Evolutionary conservation across 768 basidiomycete species (phyloP), one percentile per base, ranked within the genome.

Genomic region (Termitomyces sp.): DNA sequence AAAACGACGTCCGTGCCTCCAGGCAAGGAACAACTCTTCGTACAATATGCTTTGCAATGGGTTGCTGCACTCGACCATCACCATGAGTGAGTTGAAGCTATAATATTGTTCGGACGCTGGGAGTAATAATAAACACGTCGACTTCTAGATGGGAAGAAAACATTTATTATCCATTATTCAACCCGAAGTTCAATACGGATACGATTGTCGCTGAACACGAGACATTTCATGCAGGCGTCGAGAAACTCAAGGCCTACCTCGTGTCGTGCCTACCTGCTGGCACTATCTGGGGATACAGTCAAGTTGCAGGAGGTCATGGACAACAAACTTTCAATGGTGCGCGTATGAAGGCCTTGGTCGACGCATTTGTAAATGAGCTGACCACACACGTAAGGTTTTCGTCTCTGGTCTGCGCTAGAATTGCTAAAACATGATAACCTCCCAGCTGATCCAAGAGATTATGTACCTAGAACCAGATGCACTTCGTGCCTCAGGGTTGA

Each of bases 91-190:
- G 56, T 58, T 23, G 25, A 27, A 46, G 3, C 23, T 13, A 33
- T 9, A 3, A 32, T 29, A 4, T 46, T 27, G 3, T 45, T 11
- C 23, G 1, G 16, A 9, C 3, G n/a, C n/a, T n/a, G n/a, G n/a
- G n/a, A n/a, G n/a, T n/a, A n/a, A n/a, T n/a, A n/a, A n/a, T n/a
- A n/a, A n/a, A n/a, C n/a, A n/a, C n/a, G n/a, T n/a, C n/a, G n/a
- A n/a, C n/a, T n/a, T n/a, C 18, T 44, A 60, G 62, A 1, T 61
- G 62, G 62, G 62, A 63, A 49, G 62, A 63, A 32, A 59, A 44
- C 16, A 15, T 59, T 5, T 61, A 57, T 29, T 63, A 61, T 25
- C 60, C 62, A 11, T 36, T 61, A n/a, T 63, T 46, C 42, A n/a
- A 46, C 25, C 56, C 59, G 10, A 63, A 60, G 38, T 63, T 63